Evolutionary conservation across 441 rosid species (phyloP).

Genomic region (Flueggea neowawraea): DNA sequence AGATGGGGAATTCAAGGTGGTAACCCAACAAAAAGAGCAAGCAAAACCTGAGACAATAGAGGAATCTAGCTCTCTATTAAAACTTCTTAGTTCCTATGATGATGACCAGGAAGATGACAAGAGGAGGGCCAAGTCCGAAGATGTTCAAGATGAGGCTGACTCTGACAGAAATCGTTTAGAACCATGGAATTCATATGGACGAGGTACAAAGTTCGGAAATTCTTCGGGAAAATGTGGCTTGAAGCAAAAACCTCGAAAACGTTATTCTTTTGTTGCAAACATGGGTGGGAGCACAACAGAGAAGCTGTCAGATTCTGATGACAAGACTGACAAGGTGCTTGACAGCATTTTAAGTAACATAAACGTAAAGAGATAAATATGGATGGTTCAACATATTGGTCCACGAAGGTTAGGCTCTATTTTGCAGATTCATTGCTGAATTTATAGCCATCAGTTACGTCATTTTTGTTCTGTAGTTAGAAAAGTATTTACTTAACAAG

Average conservation of each 20-base stretch:
- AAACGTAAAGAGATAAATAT: no score
- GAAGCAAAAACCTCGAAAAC: conserved; percentile 43
- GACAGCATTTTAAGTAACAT: conserved; percentile 47
- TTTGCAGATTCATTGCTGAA: no score
- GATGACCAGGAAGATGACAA: not conserved
- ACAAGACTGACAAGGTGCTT: conserved; percentile 29
- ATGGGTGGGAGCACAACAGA: conserved; percentile 21
- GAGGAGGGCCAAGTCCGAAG: conserved; percentile 12
- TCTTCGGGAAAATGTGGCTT: conserved; percentile 10
- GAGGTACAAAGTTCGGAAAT: conserved; percentile 10
- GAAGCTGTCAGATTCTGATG: conserved; percentile 34
- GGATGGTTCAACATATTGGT: no score
- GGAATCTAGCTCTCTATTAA: conserved; percentile 47
- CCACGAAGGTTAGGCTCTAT: no score
- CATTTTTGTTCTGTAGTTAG: no score
- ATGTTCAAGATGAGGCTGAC: conserved; percentile 10
- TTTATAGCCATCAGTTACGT: no score
- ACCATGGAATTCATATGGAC: conserved; percentile 19
- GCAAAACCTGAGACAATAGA: conserved; percentile 20
- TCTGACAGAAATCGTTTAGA: conserved; percentile 10
- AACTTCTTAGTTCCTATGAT: conserved; percentile 40
- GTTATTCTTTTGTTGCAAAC: conserved; percentile 52
- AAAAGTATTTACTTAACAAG: no score
- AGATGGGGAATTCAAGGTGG: conserved; percentile 29
- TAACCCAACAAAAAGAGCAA: conserved; percentile 13